A percentile compares a stretch with the other conserved stretches of the same genome.
Conservation (phyloP, 345 rosid species). For the Pugionium dolabratum region DNA sequence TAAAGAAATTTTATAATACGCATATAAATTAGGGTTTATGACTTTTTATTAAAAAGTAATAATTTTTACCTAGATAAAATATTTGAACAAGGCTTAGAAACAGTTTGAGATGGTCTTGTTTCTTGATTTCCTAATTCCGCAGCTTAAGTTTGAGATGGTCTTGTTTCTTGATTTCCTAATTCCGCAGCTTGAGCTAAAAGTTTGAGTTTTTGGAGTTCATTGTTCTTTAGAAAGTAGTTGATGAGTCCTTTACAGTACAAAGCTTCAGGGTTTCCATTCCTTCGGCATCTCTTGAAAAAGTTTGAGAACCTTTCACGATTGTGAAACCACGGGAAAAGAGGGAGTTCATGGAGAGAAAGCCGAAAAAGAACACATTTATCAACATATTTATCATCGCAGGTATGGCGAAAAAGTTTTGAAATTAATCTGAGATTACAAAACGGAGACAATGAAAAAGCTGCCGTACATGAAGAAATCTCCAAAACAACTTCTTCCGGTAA, state of each 20-base stretch:
- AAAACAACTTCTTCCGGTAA: slow-evolving; percentile 25
- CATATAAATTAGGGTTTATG: no score
- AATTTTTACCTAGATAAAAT: no score
- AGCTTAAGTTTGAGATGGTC: no score
- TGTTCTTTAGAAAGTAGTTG: neutral
- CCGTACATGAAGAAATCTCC: slow-evolving; percentile 15
- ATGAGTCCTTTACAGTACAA: slow-evolving; percentile 13
- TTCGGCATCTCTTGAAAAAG: slow-evolving; percentile 10
- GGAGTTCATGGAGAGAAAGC: slow-evolving; percentile 11
- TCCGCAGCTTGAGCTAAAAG: slow-evolving; percentile 8
- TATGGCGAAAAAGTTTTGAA: slow-evolving; percentile 3
- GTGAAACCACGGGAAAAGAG: neutral
- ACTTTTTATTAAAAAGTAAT: no score
- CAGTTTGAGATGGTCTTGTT: no score
- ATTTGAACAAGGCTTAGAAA: no score
- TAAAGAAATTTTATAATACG: no score
- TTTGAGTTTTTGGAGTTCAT: neutral
- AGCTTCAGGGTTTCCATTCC: slow-evolving; percentile 30
- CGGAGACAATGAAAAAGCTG: slow-evolving; percentile 8
- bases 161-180: neutral
- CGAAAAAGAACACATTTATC: slow-evolving; percentile 1
- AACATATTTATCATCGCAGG: slow-evolving; percentile 16
- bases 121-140: no score
- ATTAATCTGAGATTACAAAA: slow-evolving; percentile 13
- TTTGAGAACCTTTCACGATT: neutral